Percentiles rank a stretch among this genome's conserved stretches.
Conservation (phyloP, 352 stramenopile species). For the Blastocystis sp. region DNA sequence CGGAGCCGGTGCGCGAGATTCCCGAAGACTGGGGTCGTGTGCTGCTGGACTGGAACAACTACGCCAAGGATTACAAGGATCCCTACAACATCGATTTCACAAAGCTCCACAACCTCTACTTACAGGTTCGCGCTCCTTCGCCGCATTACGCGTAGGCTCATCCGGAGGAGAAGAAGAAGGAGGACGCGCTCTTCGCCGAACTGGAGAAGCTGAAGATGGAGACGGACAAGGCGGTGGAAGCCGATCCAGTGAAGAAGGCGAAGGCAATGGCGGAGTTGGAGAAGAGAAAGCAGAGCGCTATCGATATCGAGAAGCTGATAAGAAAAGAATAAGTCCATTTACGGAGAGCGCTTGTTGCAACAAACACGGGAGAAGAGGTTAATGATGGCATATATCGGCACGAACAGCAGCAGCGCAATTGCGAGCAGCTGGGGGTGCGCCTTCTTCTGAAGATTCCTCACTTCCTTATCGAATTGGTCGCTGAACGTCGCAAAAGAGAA, state of each 20-base stretch:
- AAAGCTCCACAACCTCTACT: conserved; percentile 71
- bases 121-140: not conserved
- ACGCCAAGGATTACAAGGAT: conserved; percentile 73
- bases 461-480: conserved; percentile 41
- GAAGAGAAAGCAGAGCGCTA: conserved; percentile 39
- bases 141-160: conserved; percentile 5
- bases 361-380: conserved; percentile 29
- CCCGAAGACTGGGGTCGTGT: conserved; percentile 74
- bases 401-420: conserved; percentile 2
- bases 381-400: conserved; percentile 11
- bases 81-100: conserved; percentile 69
- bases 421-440: conserved; percentile 13
- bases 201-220: conserved; percentile 51
- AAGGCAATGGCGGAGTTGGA: conserved; percentile 1
- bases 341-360: conserved; percentile 4
- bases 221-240: conserved; percentile 8
- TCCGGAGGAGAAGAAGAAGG: conserved; percentile 63
- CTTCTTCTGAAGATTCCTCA: conserved; percentile 21
- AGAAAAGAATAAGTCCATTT: conserved; percentile 67
- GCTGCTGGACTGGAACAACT: conserved; percentile 60
- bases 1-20: conserved; percentile 37
- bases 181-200: conserved; percentile 31
- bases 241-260: not conserved
- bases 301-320: conserved; percentile 61
- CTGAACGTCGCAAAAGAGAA: conserved; percentile 63